Evolutionary conservation across 139 green algal species (phyloP), one percentile per base, ranked within the genome.

Genomic region (Chlorella sp.): DNA sequence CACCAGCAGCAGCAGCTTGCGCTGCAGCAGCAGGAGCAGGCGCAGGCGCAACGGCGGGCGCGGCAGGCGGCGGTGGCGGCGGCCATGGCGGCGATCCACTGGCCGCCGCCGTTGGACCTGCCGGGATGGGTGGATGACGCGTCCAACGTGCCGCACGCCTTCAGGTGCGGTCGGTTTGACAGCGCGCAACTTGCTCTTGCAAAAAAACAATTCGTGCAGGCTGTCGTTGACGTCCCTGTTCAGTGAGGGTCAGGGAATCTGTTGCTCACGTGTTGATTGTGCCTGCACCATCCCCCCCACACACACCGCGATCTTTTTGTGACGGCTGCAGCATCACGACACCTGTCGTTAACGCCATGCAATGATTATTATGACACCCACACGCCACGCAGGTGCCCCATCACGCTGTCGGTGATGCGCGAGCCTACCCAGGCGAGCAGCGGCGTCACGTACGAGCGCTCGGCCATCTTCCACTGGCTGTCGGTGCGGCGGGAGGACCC

Each of bases 401-500:
- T 85, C 74, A 85, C 74, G 1, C 70, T 81, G 1, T 68, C 51
- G 14, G 69, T 88, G 50, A 88, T 88, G 82, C 72, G 72, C 22
- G 82, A 88, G 73, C 82, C 82, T 1, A 73, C 82, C 6, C 74
- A 77, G 59, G 80, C 78, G 2, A 77, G 62, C 30, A 67, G 35
- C 61, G 78, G 82, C 1, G 50, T 85, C 26, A 87, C 78, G 3
- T 64, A 66, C 23, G 50, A 73, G 59, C 31, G 31, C 2, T 31
- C 3, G 34, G 49, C 49, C 4, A 82, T 83, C 71, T 59, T 82
- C 65, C 70, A 75, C 32, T 88, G 82, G 82, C 74, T 88, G 42
- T 42, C 76, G 2, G 32, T 69, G 4, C 79, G 80, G 26, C 65
- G 76, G 5, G 67, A 76, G 32, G 82, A 88, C 71, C 82, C 82